Conservation (phyloP, 331 rosid species). For the Phaseolus coccineus region DNA sequence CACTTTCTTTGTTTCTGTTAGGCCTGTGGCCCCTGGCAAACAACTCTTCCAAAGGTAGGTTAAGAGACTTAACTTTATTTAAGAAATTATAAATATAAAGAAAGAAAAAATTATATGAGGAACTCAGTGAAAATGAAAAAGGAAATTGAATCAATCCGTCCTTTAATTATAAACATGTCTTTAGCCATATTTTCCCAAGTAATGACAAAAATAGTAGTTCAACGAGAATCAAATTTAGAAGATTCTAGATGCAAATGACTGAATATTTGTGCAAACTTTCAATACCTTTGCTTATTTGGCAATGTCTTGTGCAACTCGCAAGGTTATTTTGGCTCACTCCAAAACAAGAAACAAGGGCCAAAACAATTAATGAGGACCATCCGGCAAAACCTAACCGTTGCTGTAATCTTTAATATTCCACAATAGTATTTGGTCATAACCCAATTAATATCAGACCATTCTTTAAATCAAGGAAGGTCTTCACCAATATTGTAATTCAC, state of each 20-base stretch:
- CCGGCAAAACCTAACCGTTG: constrained; percentile 9
- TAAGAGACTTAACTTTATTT: constrained; percentile 2
- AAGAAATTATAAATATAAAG: not conserved
- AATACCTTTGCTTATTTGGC: not conserved
- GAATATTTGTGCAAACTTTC: not conserved
- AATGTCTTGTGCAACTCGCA: not conserved
- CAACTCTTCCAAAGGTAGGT: not conserved
- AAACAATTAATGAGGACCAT: not conserved
- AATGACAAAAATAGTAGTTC: constrained; percentile 22
- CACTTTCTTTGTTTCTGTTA: not conserved
- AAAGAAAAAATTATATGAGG: not conserved
- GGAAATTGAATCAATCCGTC: not conserved
- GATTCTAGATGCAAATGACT: constrained; percentile 27
- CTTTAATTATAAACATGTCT: not conserved
- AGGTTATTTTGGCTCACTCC: not conserved
- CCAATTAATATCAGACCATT: constrained; percentile 8
- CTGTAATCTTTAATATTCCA: constrained; percentile 29
- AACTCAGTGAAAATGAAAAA: not conserved
- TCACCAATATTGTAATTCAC: constrained; percentile 20
- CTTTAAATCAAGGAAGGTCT: not conserved
- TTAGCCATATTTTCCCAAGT: not conserved
- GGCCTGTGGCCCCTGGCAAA: not conserved
- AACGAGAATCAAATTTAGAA: constrained; percentile 23
- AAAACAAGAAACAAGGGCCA: not conserved
- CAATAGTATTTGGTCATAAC: constrained; percentile 22